Evolutionary conservation across 2,329 filamentous ascomycete species (phyloP), one percentile per base, ranked within the genome.

Genomic region (Elsinoe ampelina): DNA sequence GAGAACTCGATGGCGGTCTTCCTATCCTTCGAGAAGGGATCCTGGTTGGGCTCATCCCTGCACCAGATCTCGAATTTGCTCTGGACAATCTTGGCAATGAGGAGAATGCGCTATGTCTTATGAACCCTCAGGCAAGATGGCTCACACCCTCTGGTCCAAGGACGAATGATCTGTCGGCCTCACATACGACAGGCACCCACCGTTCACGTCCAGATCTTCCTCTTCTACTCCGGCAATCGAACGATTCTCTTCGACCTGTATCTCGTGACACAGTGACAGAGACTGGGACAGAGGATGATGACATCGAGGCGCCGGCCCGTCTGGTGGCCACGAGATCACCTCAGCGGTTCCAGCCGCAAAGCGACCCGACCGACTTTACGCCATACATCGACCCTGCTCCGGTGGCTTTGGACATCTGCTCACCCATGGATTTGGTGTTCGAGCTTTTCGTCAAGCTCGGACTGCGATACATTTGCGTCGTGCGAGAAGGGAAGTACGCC

Each of bases 371-470:
- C 0, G 89, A 97, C 66, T 95, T 97, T 60, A 95, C 90, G 0
- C 83, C 81, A 2, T 96, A 86, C 65, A 95, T 98, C 69, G 93
- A 98, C 67, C 89, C 89, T 13, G 84, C 92, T 2, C 93, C 93
- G 0, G 81, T 98, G 12, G 81, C 91, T 11, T 76, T 98, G 20
- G 93, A 98, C 66, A 87, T 95, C 30, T 82, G 85, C 63, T 93
- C 87, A 0, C 89, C 93, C 0, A 91, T 97, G 81, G 91, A 97
- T 68, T 74, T 98, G 38, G 93, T 96, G 3, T 96, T 95, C 65
- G 93, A 98, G 68, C 92, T 90, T 66, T 98, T 97, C 69, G 87
- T 89, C 52, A 98, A 98, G 72, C 77, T 98, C 7, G 93, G 93
- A 1, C 72, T 98, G 62, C 79, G 93, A 60, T 97, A 95, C 70